These are phyloP conservation scores for Trichophyton simii DNA, from an alignment of 2,329 filamentous ascomycete species.

Conservation along the genomic window DNA sequence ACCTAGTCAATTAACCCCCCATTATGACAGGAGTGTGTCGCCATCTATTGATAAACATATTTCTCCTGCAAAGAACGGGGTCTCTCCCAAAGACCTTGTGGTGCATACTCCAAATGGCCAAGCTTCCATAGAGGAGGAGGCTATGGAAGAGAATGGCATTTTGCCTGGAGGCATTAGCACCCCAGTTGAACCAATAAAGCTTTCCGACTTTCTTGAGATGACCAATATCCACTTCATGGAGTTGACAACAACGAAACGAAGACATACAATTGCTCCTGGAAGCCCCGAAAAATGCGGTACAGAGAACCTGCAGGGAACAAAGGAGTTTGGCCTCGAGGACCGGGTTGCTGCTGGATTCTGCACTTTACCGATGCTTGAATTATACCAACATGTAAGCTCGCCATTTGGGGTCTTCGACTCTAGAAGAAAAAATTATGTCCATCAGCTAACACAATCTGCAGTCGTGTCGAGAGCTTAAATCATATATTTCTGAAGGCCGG, in stretches of 20 bases:
- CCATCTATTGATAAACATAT: slow-evolving; percentile 15
- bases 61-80: slow-evolving; percentile 18
- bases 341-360: slow-evolving; percentile 82
- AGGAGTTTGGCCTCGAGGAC: slow-evolving; percentile 46
- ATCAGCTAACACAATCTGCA: slow-evolving; percentile 15
- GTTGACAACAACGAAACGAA: slow-evolving; percentile 84
- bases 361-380: slow-evolving; percentile 80
- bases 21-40: slow-evolving; percentile 25
- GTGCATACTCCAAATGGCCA: slow-evolving; percentile 38
- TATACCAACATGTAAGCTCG: slow-evolving; percentile 70
- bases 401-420: neutral
- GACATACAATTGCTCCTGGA: slow-evolving; percentile 62
- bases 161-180: neutral
- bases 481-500: slow-evolving; percentile 87
- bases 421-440: no score
- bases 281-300: slow-evolving; percentile 22
- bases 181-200: slow-evolving; percentile 51
- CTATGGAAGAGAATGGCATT: neutral
- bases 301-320: slow-evolving; percentile 16
- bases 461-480: slow-evolving; percentile 88
- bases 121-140: neutral
- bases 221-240: slow-evolving; percentile 98
- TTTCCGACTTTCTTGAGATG: slow-evolving; percentile 88
- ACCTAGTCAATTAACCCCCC: slow-evolving; percentile 37
- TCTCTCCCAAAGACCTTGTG: slow-evolving; percentile 46